Evolutionary conservation across 768 basidiomycete species (phyloP).

Genomic region (Suillus luteus): DNA sequence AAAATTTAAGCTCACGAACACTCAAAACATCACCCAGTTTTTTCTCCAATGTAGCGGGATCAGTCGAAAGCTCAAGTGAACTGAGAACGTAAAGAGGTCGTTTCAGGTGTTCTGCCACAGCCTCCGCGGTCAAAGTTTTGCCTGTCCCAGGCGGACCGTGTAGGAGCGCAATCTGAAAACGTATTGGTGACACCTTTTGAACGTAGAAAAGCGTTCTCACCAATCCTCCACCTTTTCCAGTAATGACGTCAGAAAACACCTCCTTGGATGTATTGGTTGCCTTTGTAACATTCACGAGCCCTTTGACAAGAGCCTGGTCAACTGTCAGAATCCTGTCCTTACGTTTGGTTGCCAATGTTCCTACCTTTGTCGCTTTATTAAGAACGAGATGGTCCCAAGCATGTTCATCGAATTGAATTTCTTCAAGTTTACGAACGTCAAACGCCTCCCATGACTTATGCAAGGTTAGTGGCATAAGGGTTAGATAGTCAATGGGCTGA

Average conservation of each 20-base stretch:
- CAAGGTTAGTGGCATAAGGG: neutral
- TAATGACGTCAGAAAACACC: constrained; percentile 52
- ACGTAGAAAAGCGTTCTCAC: constrained; percentile 45
- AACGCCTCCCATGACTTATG: constrained; percentile 52
- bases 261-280: constrained; percentile 21
- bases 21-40: constrained; percentile 34
- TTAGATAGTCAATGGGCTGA: neutral
- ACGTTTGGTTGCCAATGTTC: neutral
- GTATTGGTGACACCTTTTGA: neutral
- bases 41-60: constrained; percentile 43
- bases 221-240: constrained; percentile 63
- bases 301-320: constrained; percentile 36
- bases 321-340: constrained; percentile 25
- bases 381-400: constrained; percentile 64
- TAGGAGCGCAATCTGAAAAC: constrained; percentile 24
- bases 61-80: constrained; percentile 57
- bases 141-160: constrained; percentile 37
- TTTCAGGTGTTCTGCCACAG: constrained; percentile 55
- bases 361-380: constrained; percentile 49
- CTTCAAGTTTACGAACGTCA: constrained; percentile 52
- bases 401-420: constrained; percentile 57
- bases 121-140: constrained; percentile 64
- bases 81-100: constrained; percentile 56
- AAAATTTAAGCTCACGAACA: constrained; percentile 8
- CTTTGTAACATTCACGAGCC: constrained; percentile 27